Conservation (phyloP, 768 basidiomycete species). For the Termitomyces titanicus region DNA sequence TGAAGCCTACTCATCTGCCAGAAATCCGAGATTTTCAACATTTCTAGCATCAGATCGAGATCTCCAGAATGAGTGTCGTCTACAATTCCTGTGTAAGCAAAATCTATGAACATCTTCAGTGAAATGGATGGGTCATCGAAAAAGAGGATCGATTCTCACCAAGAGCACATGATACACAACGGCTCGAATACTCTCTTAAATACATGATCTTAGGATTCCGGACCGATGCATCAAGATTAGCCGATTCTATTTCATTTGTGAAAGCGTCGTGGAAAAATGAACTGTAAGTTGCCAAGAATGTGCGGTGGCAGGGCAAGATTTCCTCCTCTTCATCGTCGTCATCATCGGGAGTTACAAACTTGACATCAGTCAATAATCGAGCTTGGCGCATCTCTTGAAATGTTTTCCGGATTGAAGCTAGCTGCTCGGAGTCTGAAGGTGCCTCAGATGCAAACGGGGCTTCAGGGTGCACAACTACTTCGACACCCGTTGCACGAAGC, state of each 20-base stretch:
- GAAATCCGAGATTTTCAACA: constrained; percentile 23
- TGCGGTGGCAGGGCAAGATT: constrained; percentile 34
- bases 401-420: constrained; percentile 16
- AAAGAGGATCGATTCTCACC: constrained; percentile 20
- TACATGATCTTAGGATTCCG: constrained; percentile 8
- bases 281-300: constrained; percentile 33
- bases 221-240: constrained; percentile 10
- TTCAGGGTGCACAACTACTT: constrained; percentile 16
- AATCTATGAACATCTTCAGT: constrained; percentile 19
- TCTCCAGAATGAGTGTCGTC: background rate
- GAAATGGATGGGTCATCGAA: background rate
- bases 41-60: constrained; percentile 20
- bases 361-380: constrained; percentile 32
- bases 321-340: constrained; percentile 10
- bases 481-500: constrained; percentile 29
- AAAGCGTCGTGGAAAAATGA: constrained; percentile 29
- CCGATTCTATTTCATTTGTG: constrained; percentile 19
- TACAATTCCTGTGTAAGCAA: constrained; percentile 25
- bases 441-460: constrained; percentile 13
- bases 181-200: constrained; percentile 12
- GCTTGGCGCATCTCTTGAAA: constrained; percentile 32
- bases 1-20: constrained; percentile 24
- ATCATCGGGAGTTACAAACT: constrained; percentile 24
- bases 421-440: constrained; percentile 7
- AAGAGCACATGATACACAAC: constrained; percentile 23